Conservation (phyloP, 1,284 basidiomycete species). For the Trametes pubescens region DNA sequence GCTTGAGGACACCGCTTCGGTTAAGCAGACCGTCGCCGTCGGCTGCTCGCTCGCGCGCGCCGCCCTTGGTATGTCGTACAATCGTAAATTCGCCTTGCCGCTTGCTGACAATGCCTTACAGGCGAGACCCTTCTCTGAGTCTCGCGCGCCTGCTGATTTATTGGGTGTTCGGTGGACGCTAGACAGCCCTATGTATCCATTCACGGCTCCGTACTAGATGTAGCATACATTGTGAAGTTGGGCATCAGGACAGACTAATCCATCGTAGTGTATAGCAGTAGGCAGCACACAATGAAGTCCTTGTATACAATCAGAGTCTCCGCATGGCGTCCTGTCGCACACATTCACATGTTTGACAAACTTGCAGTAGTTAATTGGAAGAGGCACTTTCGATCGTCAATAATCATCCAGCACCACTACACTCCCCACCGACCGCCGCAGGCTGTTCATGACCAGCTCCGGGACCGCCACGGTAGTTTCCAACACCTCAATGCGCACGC, state of each 20-base stretch:
- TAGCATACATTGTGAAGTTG: conserved; percentile 20
- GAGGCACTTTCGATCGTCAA: too few species aligned
- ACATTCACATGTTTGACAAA: too few species aligned
- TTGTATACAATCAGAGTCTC: too few species aligned
- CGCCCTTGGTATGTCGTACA: conserved; percentile 72
- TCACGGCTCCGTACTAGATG: conserved; percentile 18
- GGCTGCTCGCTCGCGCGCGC: conserved; percentile 93
- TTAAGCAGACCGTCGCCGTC: conserved; percentile 90
- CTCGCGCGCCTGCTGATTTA: background rate
- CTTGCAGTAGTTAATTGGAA: too few species aligned
- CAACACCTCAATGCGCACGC: background rate
- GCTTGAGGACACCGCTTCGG: conserved; percentile 76
- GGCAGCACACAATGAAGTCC: too few species aligned
- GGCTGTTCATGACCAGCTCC: background rate
- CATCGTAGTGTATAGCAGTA: too few species aligned
- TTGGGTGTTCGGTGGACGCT: background rate
- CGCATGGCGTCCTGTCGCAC: too few species aligned
- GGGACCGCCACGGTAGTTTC: background rate
- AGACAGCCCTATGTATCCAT: background rate
- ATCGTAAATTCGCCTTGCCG: background rate
- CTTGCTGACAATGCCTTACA: background rate
- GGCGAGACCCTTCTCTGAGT: conserved; percentile 31
- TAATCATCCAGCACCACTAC: background rate
- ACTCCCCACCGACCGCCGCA: background rate
- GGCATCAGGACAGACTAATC: background rate